A percentile compares a stretch with the other conserved stretches of the same genome.
Conservation (phyloP, 108 stramenopile species). For the Fragilariopsis cylindrus region DNA sequence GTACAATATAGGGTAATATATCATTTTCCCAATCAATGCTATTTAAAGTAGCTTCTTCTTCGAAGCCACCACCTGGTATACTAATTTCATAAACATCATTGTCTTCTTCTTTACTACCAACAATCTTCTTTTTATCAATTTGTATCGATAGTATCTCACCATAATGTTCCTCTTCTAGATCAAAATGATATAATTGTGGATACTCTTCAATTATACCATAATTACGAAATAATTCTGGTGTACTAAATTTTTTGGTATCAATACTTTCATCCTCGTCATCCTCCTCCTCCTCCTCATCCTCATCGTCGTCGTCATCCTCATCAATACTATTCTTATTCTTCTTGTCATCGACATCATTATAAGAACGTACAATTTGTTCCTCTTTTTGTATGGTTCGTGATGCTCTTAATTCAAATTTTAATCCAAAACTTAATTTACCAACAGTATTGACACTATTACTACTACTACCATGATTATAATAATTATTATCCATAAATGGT, state of each 20-base stretch:
- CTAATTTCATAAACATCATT: too few species aligned
- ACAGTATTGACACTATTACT: too few species aligned
- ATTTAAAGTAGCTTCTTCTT: too few species aligned
- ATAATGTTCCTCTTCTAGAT: too few species aligned
- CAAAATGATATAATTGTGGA: conserved; percentile 44
- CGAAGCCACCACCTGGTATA: too few species aligned
- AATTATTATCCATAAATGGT: neutral
- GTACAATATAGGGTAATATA: too few species aligned
- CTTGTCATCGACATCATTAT: conserved; percentile 18
- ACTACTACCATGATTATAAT: conserved; percentile 2
- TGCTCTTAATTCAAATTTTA: conserved; percentile 19
- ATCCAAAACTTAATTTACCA: too few species aligned
- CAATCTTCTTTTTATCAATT: too few species aligned
- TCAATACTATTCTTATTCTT: conserved; percentile 68
- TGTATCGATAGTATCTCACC: too few species aligned
- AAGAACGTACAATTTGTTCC: conserved; percentile 46
- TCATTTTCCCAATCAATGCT: too few species aligned
- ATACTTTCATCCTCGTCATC: neutral
- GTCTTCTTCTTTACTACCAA: too few species aligned
- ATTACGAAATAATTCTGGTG: conserved; percentile 53
- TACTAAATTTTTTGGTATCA: conserved; percentile 32
- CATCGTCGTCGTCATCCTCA: conserved; percentile 12
- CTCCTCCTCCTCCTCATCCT: conserved; percentile 23
- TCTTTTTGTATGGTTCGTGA: conserved; percentile 44
- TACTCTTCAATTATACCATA: conserved; percentile 55